These are phyloP conservation scores for Parasarocladium wereldwijsianum DNA, from an alignment of 2,329 filamentous ascomycete species.

Conservation along the genomic window DNA sequence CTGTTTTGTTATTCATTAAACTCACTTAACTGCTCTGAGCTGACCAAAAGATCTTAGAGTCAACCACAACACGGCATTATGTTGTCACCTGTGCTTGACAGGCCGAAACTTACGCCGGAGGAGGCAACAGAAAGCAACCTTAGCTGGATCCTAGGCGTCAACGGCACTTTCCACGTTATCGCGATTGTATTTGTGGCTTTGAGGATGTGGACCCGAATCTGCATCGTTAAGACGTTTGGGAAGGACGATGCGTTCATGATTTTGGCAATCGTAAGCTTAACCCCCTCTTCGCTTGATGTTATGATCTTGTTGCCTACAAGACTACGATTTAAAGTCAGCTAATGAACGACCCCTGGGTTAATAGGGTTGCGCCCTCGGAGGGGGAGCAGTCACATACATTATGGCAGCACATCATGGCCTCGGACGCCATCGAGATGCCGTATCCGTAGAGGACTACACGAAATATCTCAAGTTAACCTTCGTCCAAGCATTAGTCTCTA, in stretches of 20 bases:
- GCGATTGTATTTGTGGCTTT: slow-evolving; percentile 9
- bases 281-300: background rate
- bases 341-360: background rate
- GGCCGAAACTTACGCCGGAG: slow-evolving; percentile 5
- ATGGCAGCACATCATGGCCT: slow-evolving; percentile 28
- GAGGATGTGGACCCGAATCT: slow-evolving; percentile 8
- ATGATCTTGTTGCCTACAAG: background rate
- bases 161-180: slow-evolving; percentile 10
- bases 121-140: slow-evolving; percentile 13
- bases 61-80: background rate
- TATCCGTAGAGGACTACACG: slow-evolving; percentile 17
- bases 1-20: background rate
- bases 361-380: slow-evolving; percentile 14
- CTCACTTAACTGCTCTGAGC: background rate
- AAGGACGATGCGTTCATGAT: slow-evolving; percentile 16
- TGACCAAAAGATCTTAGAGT: background rate
- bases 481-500: slow-evolving; percentile 29
- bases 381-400: slow-evolving; percentile 20
- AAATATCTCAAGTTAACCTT: slow-evolving; percentile 25
- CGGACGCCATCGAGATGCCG: slow-evolving; percentile 25
- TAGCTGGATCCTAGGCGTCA: slow-evolving; percentile 10
- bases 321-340: background rate
- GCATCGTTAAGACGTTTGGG: slow-evolving; percentile 11
- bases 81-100: background rate
- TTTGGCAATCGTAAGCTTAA: slow-evolving; percentile 11